Percentiles rank a stretch among this genome's conserved stretches.
phyloP scores from a whole-genome alignment of 1,284 basidiomycete genomes.

The Xerocomus nothofagi region DNA sequence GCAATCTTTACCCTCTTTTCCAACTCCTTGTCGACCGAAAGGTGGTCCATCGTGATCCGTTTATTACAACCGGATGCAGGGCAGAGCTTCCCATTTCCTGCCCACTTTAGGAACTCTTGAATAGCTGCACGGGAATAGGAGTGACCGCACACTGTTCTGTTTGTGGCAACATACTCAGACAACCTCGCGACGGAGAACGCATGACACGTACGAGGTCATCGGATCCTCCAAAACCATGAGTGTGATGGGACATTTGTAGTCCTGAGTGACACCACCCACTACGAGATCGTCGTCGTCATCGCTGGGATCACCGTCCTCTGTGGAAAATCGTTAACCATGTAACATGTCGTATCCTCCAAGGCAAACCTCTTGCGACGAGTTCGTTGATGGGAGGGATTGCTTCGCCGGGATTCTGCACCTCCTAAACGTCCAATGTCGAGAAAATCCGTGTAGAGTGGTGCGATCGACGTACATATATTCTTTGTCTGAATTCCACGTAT shows the following conservation, averaged over 20 bases:
- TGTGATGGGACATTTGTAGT: constrained; percentile 79
- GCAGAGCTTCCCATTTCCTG: constrained; percentile 46
- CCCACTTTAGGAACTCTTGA: constrained; percentile 47
- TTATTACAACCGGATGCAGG: constrained; percentile 71
- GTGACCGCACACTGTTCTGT: constrained; percentile 65
- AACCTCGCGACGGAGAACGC: background rate
- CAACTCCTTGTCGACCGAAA: constrained; percentile 54
- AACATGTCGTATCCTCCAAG: background rate
- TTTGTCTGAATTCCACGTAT: constrained; percentile 65
- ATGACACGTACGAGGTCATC: constrained; percentile 63
- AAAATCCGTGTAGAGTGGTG: background rate
- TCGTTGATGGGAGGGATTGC: constrained; percentile 78
- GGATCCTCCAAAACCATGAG: constrained; percentile 66
- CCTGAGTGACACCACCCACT: constrained; percentile 79
- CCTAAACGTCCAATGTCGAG: constrained; percentile 41
- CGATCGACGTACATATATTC: constrained; percentile 60
- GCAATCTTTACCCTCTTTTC: constrained; percentile 61
- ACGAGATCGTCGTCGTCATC: constrained; percentile 81
- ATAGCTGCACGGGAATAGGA: constrained; percentile 70
- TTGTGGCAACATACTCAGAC: constrained; percentile 3
- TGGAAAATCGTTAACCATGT: constrained; percentile 4
- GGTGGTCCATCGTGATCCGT: constrained; percentile 50
- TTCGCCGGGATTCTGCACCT: constrained; percentile 62
- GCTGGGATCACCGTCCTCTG: constrained; percentile 74
- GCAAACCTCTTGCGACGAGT: constrained; percentile 66